A percentile compares a stretch with the other conserved stretches of the same genome.
phyloP scores from a whole-genome alignment of 2,329 filamentous ascomycete species.

The Colletotrichum sp. region DNA sequence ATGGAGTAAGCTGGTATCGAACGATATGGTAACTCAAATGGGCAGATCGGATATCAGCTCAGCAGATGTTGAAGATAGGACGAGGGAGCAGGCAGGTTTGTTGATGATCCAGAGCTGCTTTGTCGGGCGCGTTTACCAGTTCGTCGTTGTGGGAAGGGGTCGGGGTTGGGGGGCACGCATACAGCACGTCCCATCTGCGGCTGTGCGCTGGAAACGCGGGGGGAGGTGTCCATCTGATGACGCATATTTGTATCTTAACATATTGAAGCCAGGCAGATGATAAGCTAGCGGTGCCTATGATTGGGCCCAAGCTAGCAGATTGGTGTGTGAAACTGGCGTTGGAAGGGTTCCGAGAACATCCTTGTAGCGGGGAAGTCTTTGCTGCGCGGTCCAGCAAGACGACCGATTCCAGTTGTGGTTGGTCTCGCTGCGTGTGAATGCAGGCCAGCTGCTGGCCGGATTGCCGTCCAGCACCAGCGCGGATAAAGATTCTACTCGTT shows the following conservation, averaged over 20 bases:
- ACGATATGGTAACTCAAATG: neutral
- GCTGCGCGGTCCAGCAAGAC: neutral
- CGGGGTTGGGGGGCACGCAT: neutral
- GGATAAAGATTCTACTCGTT: neutral
- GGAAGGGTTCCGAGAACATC: neutral
- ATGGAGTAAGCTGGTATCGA: neutral
- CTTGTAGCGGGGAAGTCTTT: neutral
- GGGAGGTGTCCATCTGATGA: conserved; percentile 1
- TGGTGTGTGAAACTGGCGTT: neutral
- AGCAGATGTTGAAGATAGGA: neutral
- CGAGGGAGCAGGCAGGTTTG: neutral
- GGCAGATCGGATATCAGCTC: neutral
- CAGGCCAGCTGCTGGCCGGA: neutral
- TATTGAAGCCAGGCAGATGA: neutral
- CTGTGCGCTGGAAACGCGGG: conserved; percentile 1
- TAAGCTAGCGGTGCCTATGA: neutral
- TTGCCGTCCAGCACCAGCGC: neutral
- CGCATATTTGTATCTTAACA: neutral
- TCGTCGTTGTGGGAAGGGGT: neutral
- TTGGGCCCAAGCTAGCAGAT: neutral
- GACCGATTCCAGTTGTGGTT: neutral
- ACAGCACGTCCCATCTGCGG: neutral
- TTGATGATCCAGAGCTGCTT: neutral
- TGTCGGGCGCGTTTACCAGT: neutral
- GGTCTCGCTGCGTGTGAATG: neutral